Conservation (phyloP, 208 protist genomes). For the Leishmania martiniquensis region DNA sequence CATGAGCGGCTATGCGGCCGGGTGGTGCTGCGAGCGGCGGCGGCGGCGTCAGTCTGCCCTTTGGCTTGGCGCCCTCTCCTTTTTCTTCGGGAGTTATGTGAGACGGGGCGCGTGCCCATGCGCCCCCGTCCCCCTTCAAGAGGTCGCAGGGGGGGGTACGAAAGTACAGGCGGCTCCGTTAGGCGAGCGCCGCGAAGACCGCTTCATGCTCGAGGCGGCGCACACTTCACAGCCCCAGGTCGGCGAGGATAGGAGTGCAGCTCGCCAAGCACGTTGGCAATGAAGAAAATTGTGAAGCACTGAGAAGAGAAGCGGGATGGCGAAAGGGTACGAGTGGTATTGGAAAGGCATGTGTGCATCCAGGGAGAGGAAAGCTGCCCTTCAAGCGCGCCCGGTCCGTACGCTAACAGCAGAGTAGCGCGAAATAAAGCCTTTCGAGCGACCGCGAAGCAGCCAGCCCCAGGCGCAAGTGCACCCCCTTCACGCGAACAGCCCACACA, state of each 20-base stretch:
- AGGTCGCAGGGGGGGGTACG: background rate
- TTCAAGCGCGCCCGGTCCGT: background rate
- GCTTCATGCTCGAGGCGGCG: background rate
- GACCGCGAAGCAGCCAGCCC: background rate
- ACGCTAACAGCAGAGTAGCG: background rate
- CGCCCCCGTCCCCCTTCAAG: background rate
- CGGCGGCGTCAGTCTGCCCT: background rate
- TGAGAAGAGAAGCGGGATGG: background rate
- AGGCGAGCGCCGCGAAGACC: background rate
- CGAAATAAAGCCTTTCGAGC: background rate
- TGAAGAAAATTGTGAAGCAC: background rate
- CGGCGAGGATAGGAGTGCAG: background rate
- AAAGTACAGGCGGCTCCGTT: background rate
- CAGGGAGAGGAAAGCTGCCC: background rate
- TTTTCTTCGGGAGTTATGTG: background rate
- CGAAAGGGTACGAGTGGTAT: background rate
- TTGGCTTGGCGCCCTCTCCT: background rate
- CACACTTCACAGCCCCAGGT: background rate
- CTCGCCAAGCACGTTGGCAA: background rate
- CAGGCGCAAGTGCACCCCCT: background rate
- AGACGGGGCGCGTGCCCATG: background rate
- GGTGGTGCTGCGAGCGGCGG: background rate
- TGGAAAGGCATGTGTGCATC: background rate
- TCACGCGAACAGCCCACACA: background rate
- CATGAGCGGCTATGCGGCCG: background rate